Percentiles rank a stretch among this genome's conserved stretches.
Evolutionary conservation across 352 stramenopile species (phyloP).

Genomic region (Pythium dissotocum): DNA sequence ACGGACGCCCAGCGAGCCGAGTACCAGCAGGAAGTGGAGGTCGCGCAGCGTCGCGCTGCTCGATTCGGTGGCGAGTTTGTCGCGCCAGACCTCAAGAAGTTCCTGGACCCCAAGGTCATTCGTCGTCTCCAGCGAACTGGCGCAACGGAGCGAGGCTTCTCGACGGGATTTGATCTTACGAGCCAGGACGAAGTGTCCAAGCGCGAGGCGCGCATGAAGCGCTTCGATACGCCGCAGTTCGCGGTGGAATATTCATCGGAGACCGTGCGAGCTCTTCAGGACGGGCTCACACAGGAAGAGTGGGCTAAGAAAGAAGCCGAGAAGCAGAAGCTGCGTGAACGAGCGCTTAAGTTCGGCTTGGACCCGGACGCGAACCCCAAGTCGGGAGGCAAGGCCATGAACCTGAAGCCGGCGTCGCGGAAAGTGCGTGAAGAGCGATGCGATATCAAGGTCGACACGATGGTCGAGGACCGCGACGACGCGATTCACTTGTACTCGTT

Average conservation of each 20-base stretch:
- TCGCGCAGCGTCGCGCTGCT: conserved; percentile 48
- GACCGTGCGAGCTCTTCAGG: conserved; percentile 49
- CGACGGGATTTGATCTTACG: conserved; percentile 73
- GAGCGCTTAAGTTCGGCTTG: conserved; percentile 75
- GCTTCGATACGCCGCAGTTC: conserved; percentile 79
- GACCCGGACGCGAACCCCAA: conserved; percentile 40
- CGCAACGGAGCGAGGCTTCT: conserved; percentile 53
- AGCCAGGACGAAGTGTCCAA: conserved; percentile 64
- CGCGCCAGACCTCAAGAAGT: conserved; percentile 71
- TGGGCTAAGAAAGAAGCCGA: conserved; percentile 60
- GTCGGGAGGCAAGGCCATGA: conserved; percentile 18
- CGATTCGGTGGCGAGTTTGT: conserved; percentile 69
- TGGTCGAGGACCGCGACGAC: conserved; percentile 53
- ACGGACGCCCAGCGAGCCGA: conserved; percentile 47
- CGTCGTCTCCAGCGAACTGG: conserved; percentile 75
- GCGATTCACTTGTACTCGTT: conserved; percentile 84
- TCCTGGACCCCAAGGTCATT: conserved; percentile 76
- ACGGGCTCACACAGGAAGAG: conserved; percentile 76
- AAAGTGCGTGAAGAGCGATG: conserved; percentile 69
- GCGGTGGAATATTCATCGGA: conserved; percentile 69
- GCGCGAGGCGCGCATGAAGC: conserved; percentile 74
- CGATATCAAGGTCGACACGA: conserved; percentile 46
- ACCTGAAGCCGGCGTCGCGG: conserved; percentile 39
- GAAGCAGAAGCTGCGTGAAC: conserved; percentile 61
- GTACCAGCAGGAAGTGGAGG: conserved; percentile 49